Conservation (phyloP, 345 rosid species). For the Boechera divaricarpa region DNA sequence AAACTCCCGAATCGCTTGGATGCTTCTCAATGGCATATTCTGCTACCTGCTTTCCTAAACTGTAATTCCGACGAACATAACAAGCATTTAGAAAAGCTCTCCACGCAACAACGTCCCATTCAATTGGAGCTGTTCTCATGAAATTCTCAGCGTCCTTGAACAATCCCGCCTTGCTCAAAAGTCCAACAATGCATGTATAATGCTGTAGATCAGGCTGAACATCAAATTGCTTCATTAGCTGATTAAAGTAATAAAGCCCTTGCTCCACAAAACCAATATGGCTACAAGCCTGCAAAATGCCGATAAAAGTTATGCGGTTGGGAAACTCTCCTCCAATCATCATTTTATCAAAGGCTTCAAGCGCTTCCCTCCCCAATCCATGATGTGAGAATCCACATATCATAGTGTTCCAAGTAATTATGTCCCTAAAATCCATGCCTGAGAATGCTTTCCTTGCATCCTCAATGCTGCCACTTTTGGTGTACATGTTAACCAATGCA, state of each 20-base stretch:
- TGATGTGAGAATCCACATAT: conserved; percentile 83
- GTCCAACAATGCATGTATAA: conserved; percentile 76
- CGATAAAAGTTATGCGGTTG: conserved; percentile 73
- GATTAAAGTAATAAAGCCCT: conserved; percentile 64
- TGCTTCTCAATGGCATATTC: conserved; percentile 45
- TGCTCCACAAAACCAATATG: conserved; percentile 64
- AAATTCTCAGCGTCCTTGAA: conserved; percentile 64
- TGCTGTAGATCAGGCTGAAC: conserved; percentile 76
- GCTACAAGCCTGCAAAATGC: conserved; percentile 80
- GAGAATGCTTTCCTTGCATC: conserved; percentile 60
- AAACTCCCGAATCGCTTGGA: conserved; percentile 74
- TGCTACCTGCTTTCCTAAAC: conserved; percentile 65
- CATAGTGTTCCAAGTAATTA: conserved; percentile 72
- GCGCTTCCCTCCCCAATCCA: conserved; percentile 72
- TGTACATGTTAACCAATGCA: conserved; percentile 77
- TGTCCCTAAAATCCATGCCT: conserved; percentile 49
- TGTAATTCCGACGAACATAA: conserved; percentile 62
- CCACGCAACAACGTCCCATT: conserved; percentile 87
- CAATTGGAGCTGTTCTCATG: conserved; percentile 67
- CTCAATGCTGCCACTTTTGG: conserved; percentile 62
- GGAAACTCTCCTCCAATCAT: conserved; percentile 58
- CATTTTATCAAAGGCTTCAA: conserved; percentile 63
- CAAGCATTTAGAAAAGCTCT: conserved; percentile 75
- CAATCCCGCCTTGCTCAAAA: conserved; percentile 73
- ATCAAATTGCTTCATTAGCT: conserved; percentile 59